Evolutionary conservation across 495 filamentous ascomycete species (phyloP).

Genomic region (Annulohypoxylon maeteangense): DNA sequence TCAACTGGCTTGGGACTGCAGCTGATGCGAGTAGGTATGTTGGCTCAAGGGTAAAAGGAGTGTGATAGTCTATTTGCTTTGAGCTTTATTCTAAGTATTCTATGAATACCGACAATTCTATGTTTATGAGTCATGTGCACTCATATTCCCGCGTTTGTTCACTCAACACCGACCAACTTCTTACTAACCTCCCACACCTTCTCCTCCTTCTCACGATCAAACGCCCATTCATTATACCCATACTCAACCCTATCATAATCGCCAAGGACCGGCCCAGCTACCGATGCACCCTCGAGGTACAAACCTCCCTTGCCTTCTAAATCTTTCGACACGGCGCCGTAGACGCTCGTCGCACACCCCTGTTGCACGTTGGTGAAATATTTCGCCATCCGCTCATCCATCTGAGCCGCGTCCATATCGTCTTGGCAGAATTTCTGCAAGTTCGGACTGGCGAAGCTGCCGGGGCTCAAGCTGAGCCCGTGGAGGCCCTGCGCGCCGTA

Average conservation of each 20-base stretch:
- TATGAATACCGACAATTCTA: neutral
- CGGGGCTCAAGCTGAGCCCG: conserved; percentile 38
- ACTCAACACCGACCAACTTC: conserved; percentile 48
- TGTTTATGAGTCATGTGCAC: neutral
- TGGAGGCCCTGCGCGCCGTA: conserved; percentile 41
- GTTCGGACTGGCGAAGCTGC: conserved; percentile 32
- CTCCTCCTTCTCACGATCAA: conserved; percentile 50
- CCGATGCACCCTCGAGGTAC: conserved; percentile 54
- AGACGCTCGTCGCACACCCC: conserved; percentile 62
- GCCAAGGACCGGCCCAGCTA: conserved; percentile 16
- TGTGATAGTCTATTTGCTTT: neutral
- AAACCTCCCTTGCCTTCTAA: conserved; percentile 53
- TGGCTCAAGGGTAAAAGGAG: neutral
- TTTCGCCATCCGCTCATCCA: conserved; percentile 35
- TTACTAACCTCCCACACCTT: conserved; percentile 51
- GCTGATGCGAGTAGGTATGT: neutral
- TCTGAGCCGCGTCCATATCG: conserved; percentile 45
- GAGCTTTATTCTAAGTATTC: neutral
- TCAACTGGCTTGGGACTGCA: neutral
- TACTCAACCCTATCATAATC: conserved; percentile 18
- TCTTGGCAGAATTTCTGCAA: conserved; percentile 41
- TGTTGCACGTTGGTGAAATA: conserved; percentile 51
- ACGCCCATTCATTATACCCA: conserved; percentile 48
- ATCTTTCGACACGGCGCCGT: conserved; percentile 55
- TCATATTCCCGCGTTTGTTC: neutral